Evolutionary conservation across 2,329 filamentous ascomycete species (phyloP).

Genomic region (Penicillium hesseltinei): DNA sequence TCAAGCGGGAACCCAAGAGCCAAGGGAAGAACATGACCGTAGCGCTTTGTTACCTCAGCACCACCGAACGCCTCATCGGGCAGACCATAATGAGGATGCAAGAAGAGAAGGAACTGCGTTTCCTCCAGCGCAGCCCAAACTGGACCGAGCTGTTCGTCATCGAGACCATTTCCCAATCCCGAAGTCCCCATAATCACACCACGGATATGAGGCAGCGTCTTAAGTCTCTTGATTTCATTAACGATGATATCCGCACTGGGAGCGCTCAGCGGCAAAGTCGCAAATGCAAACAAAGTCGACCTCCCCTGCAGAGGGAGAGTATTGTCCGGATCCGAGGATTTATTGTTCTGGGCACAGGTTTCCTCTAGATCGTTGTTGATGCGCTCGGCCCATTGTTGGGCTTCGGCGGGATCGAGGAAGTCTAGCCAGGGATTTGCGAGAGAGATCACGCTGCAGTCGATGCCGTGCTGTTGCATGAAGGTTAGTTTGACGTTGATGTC

Average conservation of each 20-base stretch:
- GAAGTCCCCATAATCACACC: constrained; percentile 88
- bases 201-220: constrained; percentile 64
- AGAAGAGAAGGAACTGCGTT: constrained; percentile 67
- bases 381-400: constrained; percentile 60
- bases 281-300: constrained; percentile 78
- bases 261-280: constrained; percentile 73
- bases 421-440: constrained; percentile 94
- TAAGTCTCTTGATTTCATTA: constrained; percentile 62
- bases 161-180: constrained; percentile 74
- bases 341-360: constrained; percentile 60
- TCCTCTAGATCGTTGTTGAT: constrained; percentile 77
- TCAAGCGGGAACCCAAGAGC: constrained; percentile 88
- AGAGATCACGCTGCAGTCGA: constrained; percentile 80
- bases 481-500: constrained; percentile 74
- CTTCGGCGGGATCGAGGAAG: constrained; percentile 65
- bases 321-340: constrained; percentile 19
- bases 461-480: constrained; percentile 84
- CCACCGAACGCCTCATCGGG: constrained; percentile 80
- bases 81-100: constrained; percentile 91
- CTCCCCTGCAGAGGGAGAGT: constrained; percentile 45
- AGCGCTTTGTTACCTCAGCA: constrained; percentile 63
- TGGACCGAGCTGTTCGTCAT: constrained; percentile 70
- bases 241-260: constrained; percentile 59
- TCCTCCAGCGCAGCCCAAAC: constrained; percentile 69
- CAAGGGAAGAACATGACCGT: constrained; percentile 83